Conservation (phyloP, 495 filamentous ascomycete species). For the Niebla homalea region DNA sequence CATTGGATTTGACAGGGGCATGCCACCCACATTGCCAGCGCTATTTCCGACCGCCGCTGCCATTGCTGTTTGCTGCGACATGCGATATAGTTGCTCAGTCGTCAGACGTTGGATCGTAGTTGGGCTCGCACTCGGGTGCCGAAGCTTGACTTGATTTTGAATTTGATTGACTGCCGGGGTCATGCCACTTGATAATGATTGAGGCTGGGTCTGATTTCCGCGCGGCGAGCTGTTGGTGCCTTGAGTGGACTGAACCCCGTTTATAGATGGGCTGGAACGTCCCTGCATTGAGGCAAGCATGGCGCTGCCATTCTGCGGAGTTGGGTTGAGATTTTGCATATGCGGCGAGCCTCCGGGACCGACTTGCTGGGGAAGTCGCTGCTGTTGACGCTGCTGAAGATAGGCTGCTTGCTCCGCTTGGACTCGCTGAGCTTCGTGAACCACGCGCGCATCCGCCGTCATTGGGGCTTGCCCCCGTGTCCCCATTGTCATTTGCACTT, state of each 20-base stretch:
- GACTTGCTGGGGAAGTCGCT: slow-evolving; percentile 25
- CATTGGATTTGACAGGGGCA: slow-evolving; percentile 8
- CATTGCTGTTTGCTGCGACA: slow-evolving; percentile 42
- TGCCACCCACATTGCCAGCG: slow-evolving; percentile 10
- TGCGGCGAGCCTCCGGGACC: slow-evolving; percentile 16
- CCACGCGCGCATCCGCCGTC: slow-evolving; percentile 38
- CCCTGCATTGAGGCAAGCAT: slow-evolving; percentile 41
- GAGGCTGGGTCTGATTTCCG: slow-evolving; percentile 31
- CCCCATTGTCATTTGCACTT: slow-evolving; percentile 42
- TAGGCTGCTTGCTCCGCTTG: slow-evolving; percentile 48
- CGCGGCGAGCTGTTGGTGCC: slow-evolving; percentile 40
- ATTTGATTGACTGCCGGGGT: slow-evolving; percentile 40
- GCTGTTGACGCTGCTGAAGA: slow-evolving; percentile 48
- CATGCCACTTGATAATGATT: slow-evolving; percentile 39
- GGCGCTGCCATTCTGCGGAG: slow-evolving; percentile 36
- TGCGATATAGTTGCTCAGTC: slow-evolving; percentile 41
- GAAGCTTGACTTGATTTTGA: slow-evolving; percentile 36
- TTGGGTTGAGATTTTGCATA: slow-evolving; percentile 15
- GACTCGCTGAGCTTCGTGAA: slow-evolving; percentile 48
- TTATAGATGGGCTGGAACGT: slow-evolving; percentile 38
- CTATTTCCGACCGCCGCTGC: slow-evolving; percentile 47
- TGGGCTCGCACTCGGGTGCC: slow-evolving; percentile 40
- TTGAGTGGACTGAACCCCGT: slow-evolving; percentile 28
- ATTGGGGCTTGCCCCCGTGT: slow-evolving; percentile 43
- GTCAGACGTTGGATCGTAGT: slow-evolving; percentile 49